Evolutionary conservation across 2,329 filamentous ascomycete genomes (phyloP), one percentile per base, ranked within the genome.

Genomic region (Lachnellula willkommii): DNA sequence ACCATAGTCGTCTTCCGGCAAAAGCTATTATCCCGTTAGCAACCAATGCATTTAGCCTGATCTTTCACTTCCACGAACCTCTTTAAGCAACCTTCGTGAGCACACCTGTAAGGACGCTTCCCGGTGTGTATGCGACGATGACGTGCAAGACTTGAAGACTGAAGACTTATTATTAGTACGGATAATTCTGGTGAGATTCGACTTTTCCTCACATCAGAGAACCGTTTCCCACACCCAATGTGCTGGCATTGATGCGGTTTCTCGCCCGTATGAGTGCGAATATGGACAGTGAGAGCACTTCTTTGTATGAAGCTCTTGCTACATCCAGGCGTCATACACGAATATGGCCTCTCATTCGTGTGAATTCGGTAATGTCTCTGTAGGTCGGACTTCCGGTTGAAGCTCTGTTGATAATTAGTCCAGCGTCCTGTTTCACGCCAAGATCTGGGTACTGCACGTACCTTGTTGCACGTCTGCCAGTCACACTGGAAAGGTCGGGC

Each of bases 81-180:
- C 52, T 71, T 71, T 36, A 69, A 57, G 53, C 69, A 71, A 3
- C 68, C 68, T 48, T 70, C 67, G n/a, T 77, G 79, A 47, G 73
- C 75, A 71, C 84, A 88, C 45, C 78, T 76, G 67, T 87, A 87
- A 3, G 85, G 85, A 24, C 84, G 75, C 70, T 88, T 85, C 63
- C 87, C 87, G 46, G 85, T 88, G 70, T 88, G 85, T 66, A 88
- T 88, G 53, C 85, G 80, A 65, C 85, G 84, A 67, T 88, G 85
- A 36, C 69, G 66, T 45, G 69, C 69, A 50, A 71, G 63, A 69
- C 68, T 70, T 7, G 69, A 71, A 35, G 68, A 71, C 69, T 71
- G 55, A 15, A 12, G n/a, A 35, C 14, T 11, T 11, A 28, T 68
- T 60, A 66, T 61, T 37, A 52, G 22, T 46, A 35, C 7, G 15